Percentiles rank a stretch among this genome's conserved stretches.
phyloP scores from a whole-genome alignment of 2,329 filamentous ascomycete species.

The Ceratocystis harringtonii region DNA sequence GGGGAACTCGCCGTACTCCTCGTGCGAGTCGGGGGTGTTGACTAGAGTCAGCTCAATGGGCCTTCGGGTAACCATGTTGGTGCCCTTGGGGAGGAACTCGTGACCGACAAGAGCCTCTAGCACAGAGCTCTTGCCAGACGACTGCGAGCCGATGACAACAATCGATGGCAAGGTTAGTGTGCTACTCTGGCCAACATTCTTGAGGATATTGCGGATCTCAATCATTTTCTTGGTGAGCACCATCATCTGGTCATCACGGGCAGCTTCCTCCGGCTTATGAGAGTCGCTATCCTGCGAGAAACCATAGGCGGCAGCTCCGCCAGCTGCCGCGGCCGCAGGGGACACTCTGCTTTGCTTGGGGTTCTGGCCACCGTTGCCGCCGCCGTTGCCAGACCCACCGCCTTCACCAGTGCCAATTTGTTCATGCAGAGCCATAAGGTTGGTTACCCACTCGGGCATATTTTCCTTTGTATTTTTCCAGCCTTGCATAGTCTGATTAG shows the following conservation, averaged over 20 bases:
- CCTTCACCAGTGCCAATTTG: conserved; percentile 39
- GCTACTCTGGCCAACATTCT: conserved; percentile 82
- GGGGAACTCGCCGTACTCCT: conserved; percentile 93
- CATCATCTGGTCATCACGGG: conserved; percentile 98
- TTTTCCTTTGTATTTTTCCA: conserved; percentile 75
- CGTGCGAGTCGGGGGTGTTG: conserved; percentile 74
- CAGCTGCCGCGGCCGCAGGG: conserved; percentile 50
- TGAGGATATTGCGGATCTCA: conserved; percentile 83
- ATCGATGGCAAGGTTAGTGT: conserved; percentile 84
- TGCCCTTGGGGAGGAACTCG: conserved; percentile 94
- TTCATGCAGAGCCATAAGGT: conserved; percentile 49
- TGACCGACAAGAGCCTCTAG: conserved; percentile 94
- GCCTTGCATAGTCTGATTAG: conserved; percentile 62
- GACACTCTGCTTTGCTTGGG: conserved; percentile 45
- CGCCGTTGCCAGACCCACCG: conserved; percentile 35
- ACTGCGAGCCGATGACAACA: conserved; percentile 97
- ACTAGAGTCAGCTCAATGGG: conserved; percentile 93
- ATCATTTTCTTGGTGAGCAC: conserved; percentile 98
- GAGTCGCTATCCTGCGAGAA: conserved; percentile 68
- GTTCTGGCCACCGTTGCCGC: conserved; percentile 36
- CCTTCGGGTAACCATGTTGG: conserved; percentile 92
- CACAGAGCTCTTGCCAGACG: conserved; percentile 94
- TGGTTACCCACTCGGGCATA: conserved; percentile 62
- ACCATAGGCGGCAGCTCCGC: conserved; percentile 48
- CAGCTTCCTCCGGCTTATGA: conserved; percentile 47